These are phyloP conservation scores for Trichoderma brevicompactum DNA, from an alignment of 2,329 filamentous ascomycete species.

Conservation along the genomic window DNA sequence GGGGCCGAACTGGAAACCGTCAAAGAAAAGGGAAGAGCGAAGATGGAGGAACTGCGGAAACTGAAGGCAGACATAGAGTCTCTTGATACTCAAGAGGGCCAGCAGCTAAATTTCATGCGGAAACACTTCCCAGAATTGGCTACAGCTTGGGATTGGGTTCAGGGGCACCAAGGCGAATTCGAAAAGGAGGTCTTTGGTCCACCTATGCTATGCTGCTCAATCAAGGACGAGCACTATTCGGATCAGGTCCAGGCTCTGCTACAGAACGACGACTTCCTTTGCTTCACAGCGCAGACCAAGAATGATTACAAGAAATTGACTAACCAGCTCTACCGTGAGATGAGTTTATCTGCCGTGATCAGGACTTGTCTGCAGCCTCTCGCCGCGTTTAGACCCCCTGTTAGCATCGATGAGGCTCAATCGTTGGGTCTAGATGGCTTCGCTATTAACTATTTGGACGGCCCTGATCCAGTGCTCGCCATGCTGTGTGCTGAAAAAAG, in stretches of 20 bases:
- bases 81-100: conserved; percentile 75
- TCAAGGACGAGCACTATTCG: conserved; percentile 72
- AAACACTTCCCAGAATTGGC: conserved; percentile 65
- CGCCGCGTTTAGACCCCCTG: conserved; percentile 57
- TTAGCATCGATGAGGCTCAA: conserved; percentile 60
- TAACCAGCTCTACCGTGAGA: conserved; percentile 62
- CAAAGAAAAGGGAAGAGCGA: conserved; percentile 46
- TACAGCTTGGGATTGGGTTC: conserved; percentile 80
- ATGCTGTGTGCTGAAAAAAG: conserved; percentile 80
- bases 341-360: conserved; percentile 74
- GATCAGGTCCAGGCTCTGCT: conserved; percentile 59
- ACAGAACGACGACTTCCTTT: conserved; percentile 57
- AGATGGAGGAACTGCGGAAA: conserved; percentile 46
- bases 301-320: conserved; percentile 77
- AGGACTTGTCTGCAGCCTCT: conserved; percentile 64
- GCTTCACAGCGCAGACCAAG: conserved; percentile 75
- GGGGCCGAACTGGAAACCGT: conserved; percentile 47
- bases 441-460: conserved; percentile 76
- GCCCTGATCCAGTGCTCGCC: conserved; percentile 80
- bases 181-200: conserved; percentile 80
- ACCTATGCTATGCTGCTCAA: conserved; percentile 76
- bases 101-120: conserved; percentile 69
- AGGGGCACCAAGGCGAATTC: conserved; percentile 70
- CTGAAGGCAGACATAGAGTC: conserved; percentile 56
- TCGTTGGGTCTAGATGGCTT: conserved; percentile 75